Evolutionary conservation across 2,329 filamentous ascomycete genomes (phyloP), one percentile per base, ranked within the genome.

Genomic region (Thermomyces lanuginosus): DNA sequence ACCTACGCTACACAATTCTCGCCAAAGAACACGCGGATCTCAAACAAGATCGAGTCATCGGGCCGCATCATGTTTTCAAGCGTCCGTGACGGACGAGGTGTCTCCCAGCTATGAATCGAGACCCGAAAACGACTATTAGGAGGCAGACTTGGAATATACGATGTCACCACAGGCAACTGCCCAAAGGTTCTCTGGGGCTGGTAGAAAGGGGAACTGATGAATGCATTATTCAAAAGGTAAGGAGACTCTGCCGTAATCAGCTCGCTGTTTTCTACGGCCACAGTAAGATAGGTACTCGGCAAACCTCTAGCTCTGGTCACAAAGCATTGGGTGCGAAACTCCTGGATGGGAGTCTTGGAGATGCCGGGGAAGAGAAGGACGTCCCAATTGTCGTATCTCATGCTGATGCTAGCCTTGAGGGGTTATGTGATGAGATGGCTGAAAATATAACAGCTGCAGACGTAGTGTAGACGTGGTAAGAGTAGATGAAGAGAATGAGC

Each of bases 311-410:
- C 66, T 31, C 55, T 55, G 18, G 73, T 65, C 16, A 76, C 70
- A 46, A 77, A 76, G 48, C 79, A 91, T 34, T 69, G 64, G 5
- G 79, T 80, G 44, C 72, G 75, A 62, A 89, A 92, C 52, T 91
- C 82, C 49, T 80, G 78, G 29, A 84, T 53, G 1, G 82, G 82
- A 8, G 76, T 56, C 40, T 71, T 73, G 40, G 64, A 72, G 34
- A 66, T 64, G 51, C 59, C 57, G 0, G 79, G 75, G 47, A 91
- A 91, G 34, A 91, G 61, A 22, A 91, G 68, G 29, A 89, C 67
- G 43, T 92, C 82, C 82, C 81, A 91, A 43, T 81, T 72, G 40
- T 81, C 69, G 61, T 77, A 91, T 32, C 81, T 73, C 82, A 92
- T 91, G 35, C 41, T 63, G 51, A 28, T 21, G 10, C 11, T 26